Conservation (phyloP, 345 rosid genomes). For the Nephelium lappaceum region DNA sequence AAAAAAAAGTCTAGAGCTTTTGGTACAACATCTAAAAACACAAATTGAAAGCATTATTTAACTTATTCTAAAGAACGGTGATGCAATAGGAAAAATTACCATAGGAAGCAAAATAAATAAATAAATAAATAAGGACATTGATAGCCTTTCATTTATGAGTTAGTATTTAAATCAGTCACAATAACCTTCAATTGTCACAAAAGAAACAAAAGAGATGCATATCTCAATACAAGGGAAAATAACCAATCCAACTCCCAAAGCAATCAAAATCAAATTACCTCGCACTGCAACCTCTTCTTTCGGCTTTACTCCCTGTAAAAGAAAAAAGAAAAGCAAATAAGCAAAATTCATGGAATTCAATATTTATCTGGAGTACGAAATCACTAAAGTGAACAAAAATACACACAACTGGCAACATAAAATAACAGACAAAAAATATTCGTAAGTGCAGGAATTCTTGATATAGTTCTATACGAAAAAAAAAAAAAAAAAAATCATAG, state of each 20-base stretch:
- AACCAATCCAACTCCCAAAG: too few species aligned
- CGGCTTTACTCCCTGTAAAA: conserved; percentile 69
- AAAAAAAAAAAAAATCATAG: not conserved
- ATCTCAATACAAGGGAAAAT: too few species aligned
- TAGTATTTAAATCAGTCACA: too few species aligned
- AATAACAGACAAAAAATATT: not conserved
- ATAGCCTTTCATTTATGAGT: too few species aligned
- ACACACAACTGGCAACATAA: not conserved
- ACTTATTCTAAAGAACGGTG: not conserved
- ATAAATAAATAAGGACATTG: not conserved
- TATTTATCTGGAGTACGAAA: not conserved
- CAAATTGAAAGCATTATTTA: not conserved
- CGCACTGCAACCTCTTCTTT: conserved; percentile 95
- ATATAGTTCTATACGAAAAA: not conserved
- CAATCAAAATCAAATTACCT: conserved; percentile 47
- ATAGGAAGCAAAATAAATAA: not conserved
- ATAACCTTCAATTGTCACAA: too few species aligned
- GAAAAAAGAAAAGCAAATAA: conserved; percentile 21
- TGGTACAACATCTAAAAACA: not conserved
- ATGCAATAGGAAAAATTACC: not conserved
- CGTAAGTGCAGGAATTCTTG: not conserved
- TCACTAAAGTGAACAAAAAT: not conserved
- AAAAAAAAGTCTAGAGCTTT: conserved; percentile 1
- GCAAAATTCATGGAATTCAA: not conserved
- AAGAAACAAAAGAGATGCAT: too few species aligned